A percentile compares a stretch with the other conserved stretches of the same genome.
Evolutionary conservation across 1,284 basidiomycete species (phyloP).

Genomic region (Hypsizygus ulmarius): DNA sequence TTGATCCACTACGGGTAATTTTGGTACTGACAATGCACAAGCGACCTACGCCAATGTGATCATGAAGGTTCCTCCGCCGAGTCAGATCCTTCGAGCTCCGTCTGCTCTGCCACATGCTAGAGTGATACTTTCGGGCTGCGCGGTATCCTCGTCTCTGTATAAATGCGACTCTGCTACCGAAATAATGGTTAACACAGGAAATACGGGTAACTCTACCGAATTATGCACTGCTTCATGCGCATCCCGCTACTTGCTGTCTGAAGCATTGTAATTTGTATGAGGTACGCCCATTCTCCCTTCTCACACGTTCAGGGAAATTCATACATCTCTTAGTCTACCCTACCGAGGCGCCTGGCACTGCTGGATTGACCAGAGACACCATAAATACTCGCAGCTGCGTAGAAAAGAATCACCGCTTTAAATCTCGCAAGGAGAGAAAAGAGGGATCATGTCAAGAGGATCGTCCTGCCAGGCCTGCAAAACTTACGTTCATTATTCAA

Average conservation of each 20-base stretch:
- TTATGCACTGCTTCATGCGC: constrained; percentile 20
- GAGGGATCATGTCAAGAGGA: constrained; percentile 12
- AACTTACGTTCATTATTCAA: constrained; percentile 17
- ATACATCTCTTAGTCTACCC: constrained; percentile 3
- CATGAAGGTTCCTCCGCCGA: neutral
- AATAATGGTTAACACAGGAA: neutral
- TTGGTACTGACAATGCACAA: neutral
- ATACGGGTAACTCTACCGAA: neutral
- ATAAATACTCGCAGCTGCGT: constrained; percentile 7
- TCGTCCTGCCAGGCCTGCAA: constrained; percentile 18
- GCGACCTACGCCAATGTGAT: neutral
- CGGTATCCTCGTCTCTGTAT: constrained; percentile 1
- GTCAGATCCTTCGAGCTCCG: neutral
- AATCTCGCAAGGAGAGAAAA: constrained; percentile 13
- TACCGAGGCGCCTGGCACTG: neutral
- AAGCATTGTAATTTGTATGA: constrained; percentile 18
- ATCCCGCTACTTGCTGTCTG: constrained; percentile 21
- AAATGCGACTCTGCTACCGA: neutral
- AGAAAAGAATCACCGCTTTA: constrained; percentile 11
- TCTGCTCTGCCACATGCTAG: neutral
- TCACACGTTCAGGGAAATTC: neutral
- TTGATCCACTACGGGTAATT: constrained; percentile 1
- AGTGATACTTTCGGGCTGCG: constrained; percentile 8
- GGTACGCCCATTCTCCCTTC: constrained; percentile 15
- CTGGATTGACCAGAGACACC: too few species aligned